A percentile compares a stretch with the other conserved stretches of the same genome.
phyloP scores from a whole-genome alignment of 345 rosid species.

The Isatis tinctoria region DNA sequence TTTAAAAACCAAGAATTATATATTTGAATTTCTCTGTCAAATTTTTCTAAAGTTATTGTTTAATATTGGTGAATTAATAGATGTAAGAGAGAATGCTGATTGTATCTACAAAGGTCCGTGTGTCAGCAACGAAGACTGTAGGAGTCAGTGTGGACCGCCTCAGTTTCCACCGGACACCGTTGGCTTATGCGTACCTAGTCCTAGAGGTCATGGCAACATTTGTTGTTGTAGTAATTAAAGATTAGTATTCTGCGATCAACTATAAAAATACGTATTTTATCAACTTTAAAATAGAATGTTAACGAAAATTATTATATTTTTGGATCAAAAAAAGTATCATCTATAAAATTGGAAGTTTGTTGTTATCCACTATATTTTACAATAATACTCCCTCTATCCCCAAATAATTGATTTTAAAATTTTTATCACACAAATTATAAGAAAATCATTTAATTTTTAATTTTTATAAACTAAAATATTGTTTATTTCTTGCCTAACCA shows the following conservation, averaged over 20 bases:
- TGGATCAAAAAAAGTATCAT: too few relatives aligned
- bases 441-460: too few relatives aligned
- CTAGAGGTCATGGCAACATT: conserved; percentile 23
- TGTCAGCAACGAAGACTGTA: background rate
- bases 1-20: background rate
- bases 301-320: background rate
- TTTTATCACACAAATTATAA: too few relatives aligned
- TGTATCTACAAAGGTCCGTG: conserved; percentile 11
- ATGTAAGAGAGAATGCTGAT: background rate
- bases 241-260: background rate
- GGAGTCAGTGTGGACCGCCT: conserved; percentile 13
- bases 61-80: background rate
- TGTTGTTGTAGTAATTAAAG: conserved; percentile 1
- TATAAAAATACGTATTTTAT: background rate
- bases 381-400: too few relatives aligned
- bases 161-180: background rate
- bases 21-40: background rate
- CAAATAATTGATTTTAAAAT: too few relatives aligned
- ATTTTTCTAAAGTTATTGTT: background rate
- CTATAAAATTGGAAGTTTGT: background rate
- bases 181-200: conserved; percentile 16
- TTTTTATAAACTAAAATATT: too few relatives aligned
- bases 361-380: background rate
- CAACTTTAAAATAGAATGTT: background rate
- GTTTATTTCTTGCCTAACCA: too few relatives aligned